A percentile compares a stretch with the other conserved stretches of the same genome.
Conservation (phyloP, 352 stramenopile species). For the Phytophthora nicotianae region DNA sequence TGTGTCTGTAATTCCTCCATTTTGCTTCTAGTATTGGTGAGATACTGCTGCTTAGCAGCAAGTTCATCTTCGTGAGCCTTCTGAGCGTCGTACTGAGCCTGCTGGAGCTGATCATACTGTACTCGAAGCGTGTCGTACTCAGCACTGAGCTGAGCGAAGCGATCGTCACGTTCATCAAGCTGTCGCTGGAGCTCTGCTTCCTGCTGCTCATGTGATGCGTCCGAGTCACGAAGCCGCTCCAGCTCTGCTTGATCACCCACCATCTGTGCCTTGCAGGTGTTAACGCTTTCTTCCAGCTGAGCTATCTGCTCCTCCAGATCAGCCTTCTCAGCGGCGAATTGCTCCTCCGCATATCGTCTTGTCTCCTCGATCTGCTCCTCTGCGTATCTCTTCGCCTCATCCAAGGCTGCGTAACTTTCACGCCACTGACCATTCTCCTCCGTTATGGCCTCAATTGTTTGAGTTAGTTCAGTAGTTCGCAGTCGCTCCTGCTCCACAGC, state of each 20-base stretch:
- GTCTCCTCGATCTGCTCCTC: conserved; percentile 56
- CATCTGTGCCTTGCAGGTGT: conserved; percentile 56
- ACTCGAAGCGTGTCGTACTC: conserved; percentile 59
- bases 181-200: conserved; percentile 54
- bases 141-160: conserved; percentile 55
- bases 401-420: conserved; percentile 60
- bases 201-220: conserved; percentile 39
- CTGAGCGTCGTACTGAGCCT: conserved; percentile 20
- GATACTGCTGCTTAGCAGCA: conserved; percentile 30
- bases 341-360: conserved; percentile 23
- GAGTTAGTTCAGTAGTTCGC: conserved; percentile 43
- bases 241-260: conserved; percentile 55
- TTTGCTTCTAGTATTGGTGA: conserved; percentile 30
- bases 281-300: conserved; percentile 55
- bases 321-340: conserved; percentile 36
- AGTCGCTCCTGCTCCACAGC: conserved; percentile 70
- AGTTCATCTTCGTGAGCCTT: conserved; percentile 27
- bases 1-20: conserved; percentile 40
- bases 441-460: conserved; percentile 48
- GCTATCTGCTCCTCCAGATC: conserved; percentile 59
- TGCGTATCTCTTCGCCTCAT: conserved; percentile 47
- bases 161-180: conserved; percentile 60
- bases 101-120: conserved; percentile 41
- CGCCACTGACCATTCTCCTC: conserved; percentile 70
- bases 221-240: conserved; percentile 48